Base-by-base conservation (phyloP, 2,329 filamentous ascomycete species). In the Botrytis hyacinthi region DNA sequence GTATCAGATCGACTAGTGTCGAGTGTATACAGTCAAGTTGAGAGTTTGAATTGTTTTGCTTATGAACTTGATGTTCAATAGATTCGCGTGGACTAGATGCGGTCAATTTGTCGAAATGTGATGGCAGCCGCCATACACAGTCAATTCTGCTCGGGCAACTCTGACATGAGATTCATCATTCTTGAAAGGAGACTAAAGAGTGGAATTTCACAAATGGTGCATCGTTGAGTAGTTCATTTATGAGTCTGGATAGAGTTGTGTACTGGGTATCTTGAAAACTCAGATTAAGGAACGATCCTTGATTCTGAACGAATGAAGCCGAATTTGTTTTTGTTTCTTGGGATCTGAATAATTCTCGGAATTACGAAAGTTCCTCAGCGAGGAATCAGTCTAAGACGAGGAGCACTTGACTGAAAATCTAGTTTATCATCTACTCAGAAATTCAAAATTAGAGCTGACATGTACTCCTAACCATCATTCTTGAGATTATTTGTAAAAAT, bases 211-310 rank as follows among this genome's bases (percentile, higher is more conserved):
- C 3, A n/a, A 26, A 29, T 29, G 7, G 51, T 3, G 3, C 14
- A 18, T n/a, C 3, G 1, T 6, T 29, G n/a, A 57, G 16, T 4
- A 57, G 1, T 29, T 57, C 1, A 3, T 3, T 18, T 29, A 18
- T 18, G 14, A 16, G 29, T 29, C 14, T 57, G 14, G 7, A 18
- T 4, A 9, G 6, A 29, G 2, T 18, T 57, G 6, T 57, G 14
- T 3, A 18, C 29, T n/a, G 0, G 12, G 26, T n/a, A n/a, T 54
- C 5, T 51, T 32, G 51, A 57, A 32, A 29, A 4, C 3, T 29
- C 0, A 1, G 7, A 18, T 54, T 8, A 18, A 8, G 7, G 6
- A 8, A 54, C 5, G 7, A 4, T 3, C 8, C 14, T 3, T 54
- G 26, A 29, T 18, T 54, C 0, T 18, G 0, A 29, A 14, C 18